A percentile compares a stretch with the other conserved stretches of the same genome.
phyloP scores from a whole-genome alignment of 164 flowering plant genomes.

The Macadamia tetraphylla region DNA sequence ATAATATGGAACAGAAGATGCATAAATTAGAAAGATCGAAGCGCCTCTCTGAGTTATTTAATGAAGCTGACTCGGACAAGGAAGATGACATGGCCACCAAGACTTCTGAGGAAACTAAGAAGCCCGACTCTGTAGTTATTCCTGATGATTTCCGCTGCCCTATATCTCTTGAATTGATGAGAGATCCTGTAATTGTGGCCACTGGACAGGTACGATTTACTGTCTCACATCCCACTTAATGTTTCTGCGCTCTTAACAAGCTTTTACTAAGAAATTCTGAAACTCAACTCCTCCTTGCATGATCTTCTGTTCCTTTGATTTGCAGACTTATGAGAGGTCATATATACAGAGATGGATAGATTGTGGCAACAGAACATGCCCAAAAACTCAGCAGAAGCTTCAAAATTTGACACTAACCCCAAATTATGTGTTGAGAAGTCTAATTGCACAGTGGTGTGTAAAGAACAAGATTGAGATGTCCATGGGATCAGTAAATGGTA shows the following conservation, averaged over 20 bases:
- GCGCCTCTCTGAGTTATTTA: slow-evolving; percentile 22
- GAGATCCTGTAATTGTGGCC: slow-evolving; percentile 92
- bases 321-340: slow-evolving; percentile 90
- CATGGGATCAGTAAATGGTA: slow-evolving; percentile 40
- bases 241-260: not conserved
- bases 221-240: not conserved
- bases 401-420: slow-evolving; percentile 65
- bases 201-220: slow-evolving; percentile 77
- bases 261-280: slow-evolving; percentile 1
- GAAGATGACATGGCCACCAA: slow-evolving; percentile 21
- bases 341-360: slow-evolving; percentile 96
- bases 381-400: slow-evolving; percentile 87
- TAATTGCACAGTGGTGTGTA: slow-evolving; percentile 74
- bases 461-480: slow-evolving; percentile 64
- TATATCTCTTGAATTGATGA: slow-evolving; percentile 90
- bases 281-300: not conserved
- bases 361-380: slow-evolving; percentile 76
- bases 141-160: slow-evolving; percentile 90
- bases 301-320: slow-evolving; percentile 5
- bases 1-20: slow-evolving; percentile 16
- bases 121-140: slow-evolving; percentile 40
- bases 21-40: slow-evolving; percentile 15
- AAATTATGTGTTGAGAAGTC: slow-evolving; percentile 76
- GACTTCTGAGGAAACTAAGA: slow-evolving; percentile 36
- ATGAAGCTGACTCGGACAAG: slow-evolving; percentile 17